Evolutionary conservation across 345 rosid species (phyloP), one percentile per base, ranked within the genome.

Genomic region (Pistacia vera): DNA sequence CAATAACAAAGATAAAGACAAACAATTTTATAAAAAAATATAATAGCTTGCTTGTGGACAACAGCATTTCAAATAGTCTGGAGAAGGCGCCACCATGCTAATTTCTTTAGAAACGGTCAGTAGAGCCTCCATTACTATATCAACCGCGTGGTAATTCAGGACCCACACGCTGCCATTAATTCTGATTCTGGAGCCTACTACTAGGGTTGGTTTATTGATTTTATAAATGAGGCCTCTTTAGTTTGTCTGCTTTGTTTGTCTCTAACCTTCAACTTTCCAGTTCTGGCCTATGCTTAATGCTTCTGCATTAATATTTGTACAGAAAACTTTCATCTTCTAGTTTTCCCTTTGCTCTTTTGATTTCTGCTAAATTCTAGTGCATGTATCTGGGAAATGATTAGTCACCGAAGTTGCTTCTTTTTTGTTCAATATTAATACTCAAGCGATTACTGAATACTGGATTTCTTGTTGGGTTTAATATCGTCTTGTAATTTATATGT

Each of bases 51-150:
- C 33, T 30, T 30, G 33, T 30, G 33, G 33, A 1, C 3, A 30
- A 30, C 33, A 30, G 46, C 46, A 41, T 41, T 41, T 41, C 46
- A 41, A 41, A 41, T 41, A 7, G n/a, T 20, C 54, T 57, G 20
- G 13, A 71, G 38, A 20, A 36, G 52, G 74, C 74, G 74, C 63
- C 74, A 70, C n/a, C 54, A 41, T 41, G 72, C 61, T 36, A 11
- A 8, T 8, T 48, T 20, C 11, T 52, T 17, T 38, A 30, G 46
- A 35, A 70, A 70, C 61, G 73, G 73, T n/a, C 20, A 5, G 33
- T 25, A 16, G 41, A 57, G 59, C 28, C 22, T 16, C 7, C 36
- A 48, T 20, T 6, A 20, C 1, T 22, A 25, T 35, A 67, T 22
- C 9, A 35, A 51, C 17, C 63, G 63, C 11, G 48, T 33, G 72